phyloP scores from a whole-genome alignment of 805 yeast genomes.

The Candida corydali region DNA sequence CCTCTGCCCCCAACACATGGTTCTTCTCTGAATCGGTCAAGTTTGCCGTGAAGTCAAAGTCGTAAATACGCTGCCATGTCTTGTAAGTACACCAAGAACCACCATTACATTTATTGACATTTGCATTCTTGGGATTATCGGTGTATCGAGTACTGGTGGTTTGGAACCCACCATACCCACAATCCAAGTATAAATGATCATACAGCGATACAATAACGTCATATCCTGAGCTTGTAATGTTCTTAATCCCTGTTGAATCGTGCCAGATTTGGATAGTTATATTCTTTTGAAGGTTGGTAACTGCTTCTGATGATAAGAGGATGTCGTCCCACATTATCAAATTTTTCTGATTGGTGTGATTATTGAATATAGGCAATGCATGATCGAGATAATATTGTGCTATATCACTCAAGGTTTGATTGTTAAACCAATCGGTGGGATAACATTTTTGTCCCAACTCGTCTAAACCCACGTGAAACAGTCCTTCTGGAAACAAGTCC shows the following conservation, averaged over 20 bases:
- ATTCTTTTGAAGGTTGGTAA: conserved; percentile 23
- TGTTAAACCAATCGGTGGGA: conserved; percentile 22
- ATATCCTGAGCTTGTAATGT: conserved; percentile 29
- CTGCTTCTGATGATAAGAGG: conserved; percentile 18
- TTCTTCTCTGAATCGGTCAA: conserved; percentile 24
- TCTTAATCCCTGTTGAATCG: conserved; percentile 17
- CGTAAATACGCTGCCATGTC: conserved; percentile 40
- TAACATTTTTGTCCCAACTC: conserved; percentile 33
- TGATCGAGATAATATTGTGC: conserved; percentile 31
- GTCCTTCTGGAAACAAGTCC: conserved; percentile 26
- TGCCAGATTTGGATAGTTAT: conserved; percentile 35
- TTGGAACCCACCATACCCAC: conserved; percentile 37
- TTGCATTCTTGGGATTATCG: conserved; percentile 17
- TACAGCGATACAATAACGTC: conserved; percentile 35
- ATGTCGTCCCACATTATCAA: conserved; percentile 42
- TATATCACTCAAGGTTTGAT: conserved; percentile 24
- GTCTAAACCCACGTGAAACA: conserved; percentile 42
- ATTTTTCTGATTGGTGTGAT: conserved; percentile 15
- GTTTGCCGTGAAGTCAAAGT: conserved; percentile 27
- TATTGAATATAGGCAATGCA: conserved; percentile 27
- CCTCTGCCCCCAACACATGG: conserved; percentile 37
- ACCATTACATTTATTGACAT: conserved; percentile 26
- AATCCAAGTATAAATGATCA: conserved; percentile 34
- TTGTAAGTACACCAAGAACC: conserved; percentile 42
- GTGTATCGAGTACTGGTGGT: conserved; percentile 32